These are phyloP conservation scores for Scytalidium lignicola DNA, from an alignment of 2,329 filamentous ascomycete genomes.

Conservation along the genomic window DNA sequence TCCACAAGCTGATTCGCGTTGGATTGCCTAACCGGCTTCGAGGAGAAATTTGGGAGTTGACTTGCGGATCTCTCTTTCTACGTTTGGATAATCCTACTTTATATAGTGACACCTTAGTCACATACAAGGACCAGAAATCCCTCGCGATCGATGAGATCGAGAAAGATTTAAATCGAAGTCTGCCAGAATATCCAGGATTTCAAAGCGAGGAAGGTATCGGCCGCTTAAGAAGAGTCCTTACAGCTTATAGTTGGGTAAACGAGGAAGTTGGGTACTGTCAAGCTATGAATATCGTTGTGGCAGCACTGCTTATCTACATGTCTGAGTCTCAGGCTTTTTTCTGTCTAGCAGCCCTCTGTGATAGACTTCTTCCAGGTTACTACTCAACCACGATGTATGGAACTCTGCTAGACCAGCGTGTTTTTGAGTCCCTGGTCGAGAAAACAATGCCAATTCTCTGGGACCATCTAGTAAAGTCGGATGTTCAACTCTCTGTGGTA, in stretches of 20 bases:
- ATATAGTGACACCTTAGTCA: constrained; percentile 77
- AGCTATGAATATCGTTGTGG: constrained; percentile 99
- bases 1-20: constrained; percentile 94
- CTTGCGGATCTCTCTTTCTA: constrained; percentile 85
- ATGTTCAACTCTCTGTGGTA: constrained; percentile 95
- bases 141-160: constrained; percentile 98
- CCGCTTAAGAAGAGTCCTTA: constrained; percentile 81
- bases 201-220: constrained; percentile 95
- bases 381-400: constrained; percentile 99
- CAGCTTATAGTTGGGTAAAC: constrained; percentile 96
- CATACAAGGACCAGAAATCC: constrained; percentile 80
- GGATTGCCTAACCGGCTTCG: constrained; percentile 88
- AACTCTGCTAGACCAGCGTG: constrained; percentile 90
- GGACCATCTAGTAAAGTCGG: constrained; percentile 95
- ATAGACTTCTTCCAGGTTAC: constrained; percentile 89
- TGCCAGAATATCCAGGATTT: constrained; percentile 96
- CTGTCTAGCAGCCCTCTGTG: constrained; percentile 83
- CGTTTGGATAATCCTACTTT: constrained; percentile 80
- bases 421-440: constrained; percentile 97
- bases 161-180: constrained; percentile 92
- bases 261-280: constrained; percentile 96
- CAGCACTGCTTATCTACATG: constrained; percentile 97
- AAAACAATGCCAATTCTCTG: constrained; percentile 98
- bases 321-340: constrained; percentile 96
- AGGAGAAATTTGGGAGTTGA: constrained; percentile 94